phyloP scores from a whole-genome alignment of 306 rosid species.

The Vachellia pachyceras region DNA sequence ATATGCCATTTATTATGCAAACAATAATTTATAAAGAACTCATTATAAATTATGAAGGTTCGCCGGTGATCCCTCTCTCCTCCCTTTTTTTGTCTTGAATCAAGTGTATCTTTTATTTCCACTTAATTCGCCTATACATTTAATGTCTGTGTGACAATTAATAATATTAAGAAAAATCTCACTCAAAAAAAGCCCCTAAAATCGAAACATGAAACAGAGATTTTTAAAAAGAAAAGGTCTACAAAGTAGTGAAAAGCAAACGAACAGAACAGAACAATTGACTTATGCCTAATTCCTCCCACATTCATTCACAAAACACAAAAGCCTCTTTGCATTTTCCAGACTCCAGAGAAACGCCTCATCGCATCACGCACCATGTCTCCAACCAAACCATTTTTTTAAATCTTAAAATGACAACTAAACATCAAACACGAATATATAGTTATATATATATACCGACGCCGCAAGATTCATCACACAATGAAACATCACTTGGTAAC shows the following conservation, averaged over 20 bases:
- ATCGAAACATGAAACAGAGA: neutral
- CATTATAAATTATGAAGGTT: no score
- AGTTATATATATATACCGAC: no score
- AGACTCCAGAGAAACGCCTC: neutral
- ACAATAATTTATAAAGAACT: no score
- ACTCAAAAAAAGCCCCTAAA: conserved; percentile 46
- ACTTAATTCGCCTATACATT: no score
- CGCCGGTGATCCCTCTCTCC: no score
- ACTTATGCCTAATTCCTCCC: neutral
- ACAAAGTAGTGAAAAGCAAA: conserved; percentile 41
- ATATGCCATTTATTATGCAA: no score
- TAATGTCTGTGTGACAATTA: no score
- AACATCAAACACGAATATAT: neutral
- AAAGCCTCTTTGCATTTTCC: neutral
- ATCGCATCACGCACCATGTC: no score
- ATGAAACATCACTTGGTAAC: neutral
- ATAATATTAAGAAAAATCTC: no score
- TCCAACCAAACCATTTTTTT: neutral
- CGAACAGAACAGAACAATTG: neutral
- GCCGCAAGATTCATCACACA: neutral
- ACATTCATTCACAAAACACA: neutral
- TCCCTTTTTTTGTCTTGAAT: no score
- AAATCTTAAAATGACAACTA: neutral
- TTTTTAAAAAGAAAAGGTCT: neutral
- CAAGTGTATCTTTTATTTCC: no score